Base-by-base conservation (phyloP, 2,329 filamentous ascomycete species). In the Clonostachys sp. region DNA sequence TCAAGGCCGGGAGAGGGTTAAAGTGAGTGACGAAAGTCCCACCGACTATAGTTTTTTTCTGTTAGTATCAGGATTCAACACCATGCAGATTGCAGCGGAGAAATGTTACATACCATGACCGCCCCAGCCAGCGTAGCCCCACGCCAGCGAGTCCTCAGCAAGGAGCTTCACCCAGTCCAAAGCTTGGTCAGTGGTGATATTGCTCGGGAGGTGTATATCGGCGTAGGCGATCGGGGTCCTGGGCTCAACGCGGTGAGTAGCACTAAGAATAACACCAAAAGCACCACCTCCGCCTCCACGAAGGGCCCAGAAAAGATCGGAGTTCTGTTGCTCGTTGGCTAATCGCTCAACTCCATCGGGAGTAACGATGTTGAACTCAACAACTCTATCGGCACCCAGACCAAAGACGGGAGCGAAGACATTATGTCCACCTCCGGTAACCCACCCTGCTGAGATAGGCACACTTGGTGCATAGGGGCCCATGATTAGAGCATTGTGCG, bases 221-320 rank as follows among this genome's bases (percentile, higher is more conserved):
- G 77, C 74, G 10, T 61, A 65, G 3, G 48, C 56, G 44, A 57
- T 63, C 16, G 72, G 58, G 8, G 55, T 6, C 55, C 50, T 45
- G 61, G 60, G 6, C 63, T 57, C n/a, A 58, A 57, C 41, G 66
- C 60, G 5, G 61, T 62, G 47, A 68, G 53, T 12, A 62, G 67
- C 14, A 60, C 57, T 33, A 9, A 30, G 9, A 30, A 72, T 68
- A 10, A 73, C 63, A 3, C 70, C 71, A 50, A 64, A 73, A 2
- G 69, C 71, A 41, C 62, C 69, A 5, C 62, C 61, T n/a, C 72
- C 72, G 3, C 68, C 74, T 5, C 74, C 75, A 24, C 69, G 61
- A 17, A 78, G 58, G 5, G 75, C 74, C 68, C 74, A 77, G 62
- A 73, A 78, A 1, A 79, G 60, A 24, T 78, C 75, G 1, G 61